Evolutionary conservation across 305 asterid genomes (phyloP).

Genomic region (Fraxinus albicans): DNA sequence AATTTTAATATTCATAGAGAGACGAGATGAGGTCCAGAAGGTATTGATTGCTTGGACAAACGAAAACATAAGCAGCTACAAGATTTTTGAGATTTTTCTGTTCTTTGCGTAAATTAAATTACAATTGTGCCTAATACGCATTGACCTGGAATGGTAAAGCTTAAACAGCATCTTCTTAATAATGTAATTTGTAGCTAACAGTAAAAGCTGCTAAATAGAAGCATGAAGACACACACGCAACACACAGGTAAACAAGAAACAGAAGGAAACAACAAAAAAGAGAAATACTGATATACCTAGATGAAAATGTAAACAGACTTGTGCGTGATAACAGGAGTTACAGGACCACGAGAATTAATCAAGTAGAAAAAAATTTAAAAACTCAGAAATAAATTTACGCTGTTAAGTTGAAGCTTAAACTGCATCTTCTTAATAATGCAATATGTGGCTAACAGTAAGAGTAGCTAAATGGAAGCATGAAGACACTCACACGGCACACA

Average conservation of each 20-base stretch:
- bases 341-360: neutral
- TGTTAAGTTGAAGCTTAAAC: neutral
- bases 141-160: neutral
- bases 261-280: neutral
- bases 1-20: neutral
- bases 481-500: neutral
- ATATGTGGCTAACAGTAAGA: neutral
- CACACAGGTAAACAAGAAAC: neutral
- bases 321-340: neutral
- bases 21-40: neutral
- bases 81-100: neutral
- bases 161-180: neutral
- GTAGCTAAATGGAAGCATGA: neutral
- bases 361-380: neutral
- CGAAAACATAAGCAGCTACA: neutral
- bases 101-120: neutral
- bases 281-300: neutral
- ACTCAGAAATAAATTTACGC: neutral
- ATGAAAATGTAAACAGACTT: neutral
- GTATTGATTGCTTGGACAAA: neutral
- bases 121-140: neutral
- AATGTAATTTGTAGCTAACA: neutral
- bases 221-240: neutral
- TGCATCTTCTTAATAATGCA: neutral
- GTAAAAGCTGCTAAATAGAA: neutral